These are phyloP conservation scores for Bothriochloa decipiens DNA, from an alignment of 176 grass and related monocot genomes.

Conservation along the genomic window DNA sequence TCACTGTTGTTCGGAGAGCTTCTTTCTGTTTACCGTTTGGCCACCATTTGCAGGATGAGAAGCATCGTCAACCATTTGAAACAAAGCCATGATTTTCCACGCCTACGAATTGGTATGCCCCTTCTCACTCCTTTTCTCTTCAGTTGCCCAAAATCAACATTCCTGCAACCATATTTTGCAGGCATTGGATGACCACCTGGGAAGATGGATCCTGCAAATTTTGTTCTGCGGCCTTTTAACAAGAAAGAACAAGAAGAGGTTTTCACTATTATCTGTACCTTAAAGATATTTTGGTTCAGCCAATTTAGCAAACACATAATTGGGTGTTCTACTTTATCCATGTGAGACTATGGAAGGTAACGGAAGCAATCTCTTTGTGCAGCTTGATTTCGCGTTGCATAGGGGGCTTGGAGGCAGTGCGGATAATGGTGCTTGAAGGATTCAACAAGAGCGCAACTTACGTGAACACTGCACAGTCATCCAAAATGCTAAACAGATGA, in stretches of 20 bases:
- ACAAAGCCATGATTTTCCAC: constrained; percentile 76
- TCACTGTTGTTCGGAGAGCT: not conserved
- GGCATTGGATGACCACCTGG: constrained; percentile 90
- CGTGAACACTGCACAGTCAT: constrained; percentile 61
- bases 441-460: constrained; percentile 85
- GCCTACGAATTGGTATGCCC: constrained; percentile 76
- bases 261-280: constrained; percentile 17
- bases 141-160: constrained; percentile 16
- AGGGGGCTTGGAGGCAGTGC: constrained; percentile 67
- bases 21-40: not conserved
- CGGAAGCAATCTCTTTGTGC: constrained; percentile 28
- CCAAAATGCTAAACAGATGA: constrained; percentile 75
- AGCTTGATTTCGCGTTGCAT: constrained; percentile 87
- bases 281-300: not conserved
- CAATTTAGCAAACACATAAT: not conserved
- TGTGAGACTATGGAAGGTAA: not conserved
- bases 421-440: constrained; percentile 71
- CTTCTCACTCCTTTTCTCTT: not conserved
- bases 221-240: constrained; percentile 79
- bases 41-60: constrained; percentile 67
- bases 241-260: constrained; percentile 90
- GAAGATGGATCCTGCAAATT: constrained; percentile 94
- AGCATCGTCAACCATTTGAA: constrained; percentile 92
- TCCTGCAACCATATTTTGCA: constrained; percentile 19
- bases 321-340: not conserved